Conservation (phyloP, 805 yeast species). For the Wickerhamomyces tratensis region DNA sequence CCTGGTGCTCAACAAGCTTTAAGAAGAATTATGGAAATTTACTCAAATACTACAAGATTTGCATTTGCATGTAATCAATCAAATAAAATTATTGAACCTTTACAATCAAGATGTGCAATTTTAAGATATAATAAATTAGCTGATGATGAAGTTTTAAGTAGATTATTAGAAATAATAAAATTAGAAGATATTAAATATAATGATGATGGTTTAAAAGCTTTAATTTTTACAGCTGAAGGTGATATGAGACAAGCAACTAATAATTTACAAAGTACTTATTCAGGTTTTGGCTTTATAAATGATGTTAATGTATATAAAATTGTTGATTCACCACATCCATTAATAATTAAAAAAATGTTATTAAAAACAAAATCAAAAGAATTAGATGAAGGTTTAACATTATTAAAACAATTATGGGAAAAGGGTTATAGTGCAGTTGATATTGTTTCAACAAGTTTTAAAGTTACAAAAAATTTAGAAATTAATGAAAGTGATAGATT, state of each 20-base stretch:
- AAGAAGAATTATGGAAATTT: conserved; percentile 90
- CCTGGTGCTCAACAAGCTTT: conserved; percentile 92
- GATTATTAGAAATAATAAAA: conserved; percentile 63
- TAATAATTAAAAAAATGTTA: conserved; percentile 66
- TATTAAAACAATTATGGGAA: conserved; percentile 65
- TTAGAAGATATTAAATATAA: conserved; percentile 67
- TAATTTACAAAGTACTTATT: conserved; percentile 85
- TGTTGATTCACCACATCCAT: conserved; percentile 94
- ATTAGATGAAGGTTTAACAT: conserved; percentile 57
- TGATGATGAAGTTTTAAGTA: conserved; percentile 76
- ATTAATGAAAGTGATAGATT: conserved; percentile 61
- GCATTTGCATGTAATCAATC: conserved; percentile 98
- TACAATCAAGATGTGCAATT: conserved; percentile 95
- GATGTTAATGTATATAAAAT: conserved; percentile 90
- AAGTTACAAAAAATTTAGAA: conserved; percentile 72
- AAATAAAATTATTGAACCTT: conserved; percentile 90
- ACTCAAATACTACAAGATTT: conserved; percentile 91
- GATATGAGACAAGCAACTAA: conserved; percentile 98
- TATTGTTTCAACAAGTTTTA: conserved; percentile 82
- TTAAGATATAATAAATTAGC: conserved; percentile 71
- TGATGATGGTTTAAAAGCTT: conserved; percentile 86
- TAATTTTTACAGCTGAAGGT: conserved; percentile 93
- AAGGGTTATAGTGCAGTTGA: conserved; percentile 93
- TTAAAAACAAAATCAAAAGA: conserved; percentile 32
- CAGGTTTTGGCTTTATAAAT: conserved; percentile 88